phyloP scores from a whole-genome alignment of 805 yeast genomes.

The Metschnikowia dekortorum region DNA sequence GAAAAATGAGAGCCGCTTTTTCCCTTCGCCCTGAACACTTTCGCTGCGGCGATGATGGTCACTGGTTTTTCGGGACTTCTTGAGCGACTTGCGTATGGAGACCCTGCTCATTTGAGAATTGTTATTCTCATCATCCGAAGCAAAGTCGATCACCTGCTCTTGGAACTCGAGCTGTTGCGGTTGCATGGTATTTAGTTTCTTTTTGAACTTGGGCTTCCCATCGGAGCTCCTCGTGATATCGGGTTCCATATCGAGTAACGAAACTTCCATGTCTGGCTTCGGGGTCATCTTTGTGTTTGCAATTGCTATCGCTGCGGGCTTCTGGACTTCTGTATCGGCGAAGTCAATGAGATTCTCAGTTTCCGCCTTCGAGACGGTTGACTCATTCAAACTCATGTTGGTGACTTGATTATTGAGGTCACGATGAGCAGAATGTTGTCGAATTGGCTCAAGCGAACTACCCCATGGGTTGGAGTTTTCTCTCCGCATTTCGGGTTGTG shows the following conservation, averaged over 20 bases:
- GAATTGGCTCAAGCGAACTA: slow-evolving; percentile 4
- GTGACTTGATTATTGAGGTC: background rate
- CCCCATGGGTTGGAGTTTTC: slow-evolving; percentile 17
- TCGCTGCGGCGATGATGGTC: slow-evolving; percentile 31
- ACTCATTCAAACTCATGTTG: background rate
- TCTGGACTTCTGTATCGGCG: background rate
- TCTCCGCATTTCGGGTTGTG: slow-evolving; percentile 1
- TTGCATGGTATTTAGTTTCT: slow-evolving; percentile 26
- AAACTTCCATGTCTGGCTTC: background rate
- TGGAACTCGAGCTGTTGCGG: slow-evolving; percentile 31
- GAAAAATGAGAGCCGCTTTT: slow-evolving; percentile 24
- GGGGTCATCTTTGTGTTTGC: background rate
- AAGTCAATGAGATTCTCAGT: background rate
- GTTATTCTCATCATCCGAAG: slow-evolving; percentile 41
- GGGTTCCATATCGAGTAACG: slow-evolving; percentile 22
- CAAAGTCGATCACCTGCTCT: slow-evolving; percentile 44
- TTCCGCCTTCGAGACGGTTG: background rate
- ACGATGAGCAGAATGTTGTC: background rate
- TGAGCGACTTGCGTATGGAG: slow-evolving; percentile 37
- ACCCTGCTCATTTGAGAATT: slow-evolving; percentile 36
- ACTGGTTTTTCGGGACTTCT: slow-evolving; percentile 25
- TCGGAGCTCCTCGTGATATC: slow-evolving; percentile 5
- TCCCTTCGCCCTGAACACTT: slow-evolving; percentile 19
- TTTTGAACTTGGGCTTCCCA: slow-evolving; percentile 29
- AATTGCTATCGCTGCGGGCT: background rate